Base-by-base conservation (phyloP, 352 stramenopile genomes). In the Lagenidium giganteum region DNA sequence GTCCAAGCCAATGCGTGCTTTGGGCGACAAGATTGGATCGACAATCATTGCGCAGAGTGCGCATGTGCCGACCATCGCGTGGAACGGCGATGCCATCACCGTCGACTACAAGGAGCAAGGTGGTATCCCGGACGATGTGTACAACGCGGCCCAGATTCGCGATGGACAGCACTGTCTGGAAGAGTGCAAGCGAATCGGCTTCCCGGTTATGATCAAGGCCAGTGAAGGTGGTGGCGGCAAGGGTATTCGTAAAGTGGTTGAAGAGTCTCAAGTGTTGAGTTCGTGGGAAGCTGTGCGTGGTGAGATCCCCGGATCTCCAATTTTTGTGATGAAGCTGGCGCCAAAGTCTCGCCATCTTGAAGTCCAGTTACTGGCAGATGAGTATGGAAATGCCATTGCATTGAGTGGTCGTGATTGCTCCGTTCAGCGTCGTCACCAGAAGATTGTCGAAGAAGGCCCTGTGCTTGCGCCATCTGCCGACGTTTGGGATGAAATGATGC, bases 141-240 rank as follows among this genome's bases (percentile, higher is more conserved):
- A 99, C 64, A 67, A 96, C 11, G 64, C 93, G 22, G 96, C 95
- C 4, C 96, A 90, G 62, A 83, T 99, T 39, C 79, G 67, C 12
- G 95, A 91, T 53, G 87, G 89, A 1, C 60, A 87, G 32, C 75
- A 99, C 57, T 98, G 96, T 18, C 66, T 90, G n/a, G 71, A 91
- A n/a, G 84, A 94, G 38, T 96, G 92, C 51, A 83, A 87, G 27
- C 70, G 87, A 47, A 98, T 99, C 66, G 97, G 97, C 24, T 99
- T 98, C 64, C 97, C 97, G 5, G 86, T 99, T 41, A 99, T 99
- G 97, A 99, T 99, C 67, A 99, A 99, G 71, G 97, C 97, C 22
- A 97, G 79, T 37, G 96, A 99, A 70, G 97, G 97, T 39, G 97
- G 97, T 39, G 97, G 97, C 37, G 97, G 97, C 50, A 99, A 99